phyloP scores from a whole-genome alignment of 192 early-diverging fungal species.

The Coemansia sp. region DNA sequence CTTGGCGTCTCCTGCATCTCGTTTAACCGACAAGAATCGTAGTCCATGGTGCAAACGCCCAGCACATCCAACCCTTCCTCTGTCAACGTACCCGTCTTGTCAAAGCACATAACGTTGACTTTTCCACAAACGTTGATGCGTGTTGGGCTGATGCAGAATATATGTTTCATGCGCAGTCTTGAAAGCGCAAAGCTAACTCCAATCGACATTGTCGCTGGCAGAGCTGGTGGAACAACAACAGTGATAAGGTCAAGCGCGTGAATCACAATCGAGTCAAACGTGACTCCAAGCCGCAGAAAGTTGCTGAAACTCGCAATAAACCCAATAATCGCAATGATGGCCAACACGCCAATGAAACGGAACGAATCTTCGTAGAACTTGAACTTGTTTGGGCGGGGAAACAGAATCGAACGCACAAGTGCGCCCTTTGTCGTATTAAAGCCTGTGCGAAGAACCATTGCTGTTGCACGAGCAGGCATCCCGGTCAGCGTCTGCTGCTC shows the following conservation, averaged over 20 bases:
- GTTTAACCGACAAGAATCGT: constrained; percentile 45
- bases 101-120: constrained; percentile 95
- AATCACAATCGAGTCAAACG: constrained; percentile 69
- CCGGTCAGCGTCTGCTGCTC: constrained; percentile 51
- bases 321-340: constrained; percentile 77
- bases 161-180: constrained; percentile 73
- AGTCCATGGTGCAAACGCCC: constrained; percentile 73
- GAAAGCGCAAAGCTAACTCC: constrained; percentile 94
- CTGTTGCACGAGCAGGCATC: constrained; percentile 62
- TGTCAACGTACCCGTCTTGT: constrained; percentile 97
- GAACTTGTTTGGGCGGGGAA: constrained; percentile 95
- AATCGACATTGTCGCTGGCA: constrained; percentile 96
- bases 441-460: constrained; percentile 87
- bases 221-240: constrained; percentile 91
- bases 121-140: constrained; percentile 96
- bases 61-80: constrained; percentile 95
- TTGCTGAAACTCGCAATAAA: constrained; percentile 87
- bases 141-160: constrained; percentile 93
- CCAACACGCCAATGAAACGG: constrained; percentile 91
- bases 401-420: constrained; percentile 91
- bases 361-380: constrained; percentile 98
- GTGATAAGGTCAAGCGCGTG: constrained; percentile 97
- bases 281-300: constrained; percentile 80
- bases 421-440: constrained; percentile 98
- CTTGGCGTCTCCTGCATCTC: constrained; percentile 54